phyloP scores from a whole-genome alignment of 75 land plant genomes.

The Isoetes taiwanensis region DNA sequence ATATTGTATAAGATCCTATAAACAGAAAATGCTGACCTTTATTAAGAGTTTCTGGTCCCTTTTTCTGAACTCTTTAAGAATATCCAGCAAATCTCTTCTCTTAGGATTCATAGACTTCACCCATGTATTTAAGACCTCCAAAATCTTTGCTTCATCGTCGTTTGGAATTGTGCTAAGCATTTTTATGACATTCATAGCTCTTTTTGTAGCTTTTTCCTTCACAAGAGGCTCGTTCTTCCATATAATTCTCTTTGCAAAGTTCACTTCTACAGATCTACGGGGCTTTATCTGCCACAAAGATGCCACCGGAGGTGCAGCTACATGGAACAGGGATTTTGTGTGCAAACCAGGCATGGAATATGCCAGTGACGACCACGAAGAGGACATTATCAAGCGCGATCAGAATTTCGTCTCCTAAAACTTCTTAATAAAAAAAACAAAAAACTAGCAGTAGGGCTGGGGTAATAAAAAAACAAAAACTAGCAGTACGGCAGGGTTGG shows the following conservation, averaged over 20 bases:
- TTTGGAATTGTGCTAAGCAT: not conserved
- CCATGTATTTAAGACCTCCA: slow-evolving; percentile 7
- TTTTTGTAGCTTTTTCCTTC: slow-evolving; percentile 6
- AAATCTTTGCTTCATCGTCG: not conserved
- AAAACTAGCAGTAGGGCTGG: no score
- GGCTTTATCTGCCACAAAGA: not conserved
- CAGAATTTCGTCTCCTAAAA: no score
- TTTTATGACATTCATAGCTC: slow-evolving; percentile 10
- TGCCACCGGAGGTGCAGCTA: no score
- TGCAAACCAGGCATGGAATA: no score
- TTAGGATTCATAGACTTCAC: slow-evolving; percentile 6
- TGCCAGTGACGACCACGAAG: no score
- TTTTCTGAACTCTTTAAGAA: slow-evolving; percentile 13
- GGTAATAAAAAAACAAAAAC: no score
- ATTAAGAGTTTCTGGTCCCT: slow-evolving; percentile 7
- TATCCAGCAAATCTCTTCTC: slow-evolving; percentile 10
- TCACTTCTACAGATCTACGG: not conserved
- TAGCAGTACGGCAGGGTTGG: no score
- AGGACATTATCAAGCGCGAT: no score
- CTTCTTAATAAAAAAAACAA: no score
- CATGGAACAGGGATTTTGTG: no score
- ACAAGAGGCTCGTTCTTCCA: slow-evolving; percentile 15
- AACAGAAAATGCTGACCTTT: slow-evolving; percentile 6
- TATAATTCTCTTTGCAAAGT: not conserved
- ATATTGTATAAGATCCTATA: not conserved